Base-by-base conservation (phyloP, 768 basidiomycete species). In the Leucocoprinus birnbaumii region DNA sequence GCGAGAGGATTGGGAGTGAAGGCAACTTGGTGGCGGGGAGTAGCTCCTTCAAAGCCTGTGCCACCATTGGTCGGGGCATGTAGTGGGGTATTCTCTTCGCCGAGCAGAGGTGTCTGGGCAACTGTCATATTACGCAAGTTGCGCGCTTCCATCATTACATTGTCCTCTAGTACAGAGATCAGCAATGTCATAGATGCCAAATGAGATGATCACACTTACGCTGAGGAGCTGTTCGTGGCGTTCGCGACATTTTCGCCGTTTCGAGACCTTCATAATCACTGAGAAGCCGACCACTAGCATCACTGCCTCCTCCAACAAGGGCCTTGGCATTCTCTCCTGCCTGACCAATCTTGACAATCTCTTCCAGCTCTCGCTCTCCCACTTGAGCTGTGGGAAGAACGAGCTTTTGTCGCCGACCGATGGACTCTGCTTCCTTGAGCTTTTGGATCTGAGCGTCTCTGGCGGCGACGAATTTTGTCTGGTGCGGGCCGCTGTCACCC, bases 361-460 rank as follows among this genome's bases (percentile, higher is more conserved):
- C 94, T 72, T 98, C 97, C 48, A 99, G 71, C 69, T 99, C 97
- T 2, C 80, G 72, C 71, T 99, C 97, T 8, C 93, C 91, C 14
- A 99, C 97, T 63, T 99, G 97, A 5, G 96, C 92, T 22, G 74
- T 72, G 0, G 97, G 97, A 13, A 99, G 76, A 51, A 83, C 81
- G 25, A 99, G 76, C 69, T 91, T 91, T 61, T 92, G 73, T 60
- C 97, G 72, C 59, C 93, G 82, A 22, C 93, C 90, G 55, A 98
- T 94, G 51, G 91, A 94, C 68, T 98, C 94, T 18, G 95, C 95
- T 69, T 99, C 97, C 70, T 97, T 97, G 55, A 98, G 75, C 69
- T 95, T 94, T 68, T 97, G 94, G 61, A 98, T 98, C 68, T 99
- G 96, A 1, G 94, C 94, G 66, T 98, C 95, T 54, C 96, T 85